Conservation (phyloP, 306 rosid species). For the Pterocarpus macrocarpus region DNA sequence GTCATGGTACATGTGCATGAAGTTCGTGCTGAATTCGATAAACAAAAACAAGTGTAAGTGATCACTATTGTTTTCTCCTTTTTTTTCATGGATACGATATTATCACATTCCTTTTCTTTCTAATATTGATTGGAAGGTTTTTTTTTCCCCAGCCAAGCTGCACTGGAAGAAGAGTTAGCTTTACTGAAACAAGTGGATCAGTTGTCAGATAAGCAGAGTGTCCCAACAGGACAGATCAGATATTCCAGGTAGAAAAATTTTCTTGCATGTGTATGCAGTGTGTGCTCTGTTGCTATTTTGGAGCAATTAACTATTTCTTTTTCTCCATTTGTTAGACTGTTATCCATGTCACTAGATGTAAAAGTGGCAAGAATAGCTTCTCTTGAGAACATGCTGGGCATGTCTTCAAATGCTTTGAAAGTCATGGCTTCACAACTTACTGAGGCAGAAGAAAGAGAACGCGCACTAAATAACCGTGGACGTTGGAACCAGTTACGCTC, state of each 20-base stretch:
- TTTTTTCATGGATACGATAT: neutral
- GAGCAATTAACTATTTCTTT: slow-evolving; percentile 29
- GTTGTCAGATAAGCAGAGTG: slow-evolving; percentile 56
- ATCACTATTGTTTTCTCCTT: slow-evolving; percentile 15
- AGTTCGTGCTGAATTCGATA: slow-evolving; percentile 77
- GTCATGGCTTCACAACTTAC: slow-evolving; percentile 82
- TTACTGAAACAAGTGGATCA: slow-evolving; percentile 66
- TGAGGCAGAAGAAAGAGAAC: slow-evolving; percentile 81
- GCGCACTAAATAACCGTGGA: slow-evolving; percentile 63
- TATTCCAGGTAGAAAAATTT: slow-evolving; percentile 57
- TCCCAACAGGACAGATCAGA: slow-evolving; percentile 59
- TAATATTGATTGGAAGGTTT: slow-evolving; percentile 43
- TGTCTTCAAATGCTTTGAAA: slow-evolving; percentile 71
- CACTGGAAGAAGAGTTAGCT: slow-evolving; percentile 74
- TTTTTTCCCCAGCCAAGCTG: slow-evolving; percentile 56
- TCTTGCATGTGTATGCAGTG: slow-evolving; percentile 19
- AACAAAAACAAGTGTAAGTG: slow-evolving; percentile 79
- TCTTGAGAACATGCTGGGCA: slow-evolving; percentile 74
- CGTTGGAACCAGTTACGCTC: slow-evolving; percentile 88
- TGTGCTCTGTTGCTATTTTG: slow-evolving; percentile 39
- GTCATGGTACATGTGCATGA: slow-evolving; percentile 78
- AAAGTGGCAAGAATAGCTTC: slow-evolving; percentile 76
- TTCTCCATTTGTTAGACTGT: slow-evolving; percentile 55
- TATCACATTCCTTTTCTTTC: slow-evolving; percentile 29
- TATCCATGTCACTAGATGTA: slow-evolving; percentile 74